These are phyloP conservation scores for Euphorbia lathyris DNA, from an alignment of 345 rosid genomes.

Conservation along the genomic window DNA sequence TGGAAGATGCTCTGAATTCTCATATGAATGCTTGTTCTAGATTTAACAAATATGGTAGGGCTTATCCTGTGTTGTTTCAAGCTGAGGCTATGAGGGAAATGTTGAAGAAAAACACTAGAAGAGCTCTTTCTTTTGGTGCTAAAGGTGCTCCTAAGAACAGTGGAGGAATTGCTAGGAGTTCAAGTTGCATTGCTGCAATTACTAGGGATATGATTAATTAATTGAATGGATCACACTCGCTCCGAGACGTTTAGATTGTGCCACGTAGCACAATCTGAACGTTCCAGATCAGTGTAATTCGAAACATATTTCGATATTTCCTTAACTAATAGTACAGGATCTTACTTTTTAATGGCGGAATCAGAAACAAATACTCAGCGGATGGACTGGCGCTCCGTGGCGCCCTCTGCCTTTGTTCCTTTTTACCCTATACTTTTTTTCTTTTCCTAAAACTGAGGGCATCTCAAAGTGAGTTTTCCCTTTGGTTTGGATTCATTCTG, in stretches of 20 bases:
- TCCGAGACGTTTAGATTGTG: too few species aligned
- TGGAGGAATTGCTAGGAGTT: slow-evolving; percentile 60
- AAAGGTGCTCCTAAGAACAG: slow-evolving; percentile 34
- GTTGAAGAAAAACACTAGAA: slow-evolving; percentile 46
- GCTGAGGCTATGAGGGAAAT: slow-evolving; percentile 91
- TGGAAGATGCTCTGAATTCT: slow-evolving; percentile 59
- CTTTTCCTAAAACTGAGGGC: too few species aligned
- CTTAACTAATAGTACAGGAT: not conserved
- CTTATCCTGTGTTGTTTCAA: slow-evolving; percentile 69
- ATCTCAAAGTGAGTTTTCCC: too few species aligned
- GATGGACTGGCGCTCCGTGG: too few species aligned
- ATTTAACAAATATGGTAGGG: slow-evolving; percentile 80
- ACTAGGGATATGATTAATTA: slow-evolving; percentile 46
- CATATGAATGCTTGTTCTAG: slow-evolving; percentile 76
- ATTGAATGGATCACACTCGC: too few species aligned
- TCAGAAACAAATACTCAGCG: too few species aligned
- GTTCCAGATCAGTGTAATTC: too few species aligned
- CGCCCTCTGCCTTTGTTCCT: too few species aligned
- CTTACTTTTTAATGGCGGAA: too few species aligned
- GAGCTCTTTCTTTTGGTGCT: slow-evolving; percentile 53
- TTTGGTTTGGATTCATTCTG: not conserved
- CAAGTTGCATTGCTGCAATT: slow-evolving; percentile 84
- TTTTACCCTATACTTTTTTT: too few species aligned
- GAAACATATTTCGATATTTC: too few species aligned
- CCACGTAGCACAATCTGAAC: too few species aligned